Base-by-base conservation (phyloP, 2,329 filamentous ascomycete genomes). In the Fusarium sp. region DNA sequence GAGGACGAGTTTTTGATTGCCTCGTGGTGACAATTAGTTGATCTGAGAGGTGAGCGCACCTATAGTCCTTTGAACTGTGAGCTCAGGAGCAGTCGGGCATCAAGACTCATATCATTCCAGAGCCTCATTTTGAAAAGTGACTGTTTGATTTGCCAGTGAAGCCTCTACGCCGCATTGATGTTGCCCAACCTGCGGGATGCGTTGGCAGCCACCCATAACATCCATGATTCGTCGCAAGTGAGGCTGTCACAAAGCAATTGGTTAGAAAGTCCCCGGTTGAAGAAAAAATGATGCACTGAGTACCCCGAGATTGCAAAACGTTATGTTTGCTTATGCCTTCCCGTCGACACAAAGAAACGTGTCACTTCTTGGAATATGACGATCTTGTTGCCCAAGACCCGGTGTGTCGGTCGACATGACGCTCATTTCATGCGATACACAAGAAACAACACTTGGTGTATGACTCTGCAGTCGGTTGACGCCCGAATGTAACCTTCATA, bases 201-300 rank as follows among this genome's bases (percentile, higher is more conserved):
- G 55, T n/a, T 65, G 62, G 51, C 61, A 66, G 19, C 13, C 50
- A 47, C 45, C 13, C 54, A 39, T 10, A 9, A 3, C 21, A 1
- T n/a, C 8, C 2, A 19, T 33, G 26, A 53, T n/a, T 8, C 33
- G 6, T 21, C 22, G 15, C 6, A 38, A 46, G 5, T 17, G 19
- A 59, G 62, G 62, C 62, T 65, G 22, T 5, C 55, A 28, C 6
- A 3, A 6, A n/a, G 33, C 3, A 38, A 65, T 65, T 65, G 61
- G 63, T 2, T 34, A 7, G 17, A 36, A 52, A 45, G 39, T 31
- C 21, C 10, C 43, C 43, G 44, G 17, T 13, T 6, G 17, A 8
- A 42, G 8, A 21, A 19, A 42, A 19, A 4, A 19, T 56, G 39
- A 3, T 10, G 13, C 31, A 56, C 10, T 0, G 14, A 26, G 46